Conservation (phyloP, 2,329 filamentous ascomycete species). For the Fusarium coffeatum region DNA sequence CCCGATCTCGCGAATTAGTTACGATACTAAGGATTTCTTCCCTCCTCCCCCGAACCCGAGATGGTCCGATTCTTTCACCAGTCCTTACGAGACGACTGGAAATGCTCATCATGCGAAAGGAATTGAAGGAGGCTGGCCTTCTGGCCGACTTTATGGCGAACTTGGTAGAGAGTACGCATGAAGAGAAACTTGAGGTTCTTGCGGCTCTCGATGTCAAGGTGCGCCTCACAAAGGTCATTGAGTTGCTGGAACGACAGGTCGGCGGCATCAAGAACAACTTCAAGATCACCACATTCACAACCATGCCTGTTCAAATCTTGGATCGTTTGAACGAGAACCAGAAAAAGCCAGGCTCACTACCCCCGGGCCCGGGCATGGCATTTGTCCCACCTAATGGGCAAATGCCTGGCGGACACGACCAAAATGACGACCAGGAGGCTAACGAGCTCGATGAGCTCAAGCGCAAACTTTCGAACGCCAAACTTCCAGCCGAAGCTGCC, state of each 20-base stretch:
- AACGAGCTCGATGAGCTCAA: constrained; percentile 93
- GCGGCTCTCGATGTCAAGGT: constrained; percentile 83
- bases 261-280: constrained; percentile 86
- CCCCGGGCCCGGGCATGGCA: constrained; percentile 56
- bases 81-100: constrained; percentile 88
- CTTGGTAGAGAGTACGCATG: constrained; percentile 85
- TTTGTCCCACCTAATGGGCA: constrained; percentile 52
- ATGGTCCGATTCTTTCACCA: constrained; percentile 77
- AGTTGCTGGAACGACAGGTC: constrained; percentile 85
- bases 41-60: constrained; percentile 77
- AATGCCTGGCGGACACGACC: constrained; percentile 59
- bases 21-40: constrained; percentile 86
- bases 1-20: constrained; percentile 86
- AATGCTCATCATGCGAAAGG: constrained; percentile 85
- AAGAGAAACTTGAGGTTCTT: constrained; percentile 90
- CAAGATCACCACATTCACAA: constrained; percentile 82
- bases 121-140: constrained; percentile 81
- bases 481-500: constrained; percentile 83
- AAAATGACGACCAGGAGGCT: constrained; percentile 79
- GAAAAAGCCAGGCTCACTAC: constrained; percentile 47
- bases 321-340: constrained; percentile 62
- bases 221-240: constrained; percentile 83
- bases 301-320: constrained; percentile 71
- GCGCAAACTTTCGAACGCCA: constrained; percentile 84
- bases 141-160: constrained; percentile 98